These are phyloP conservation scores for Solanum chmielewskii DNA, from an alignment of 257 asterid species.

Conservation along the genomic window DNA sequence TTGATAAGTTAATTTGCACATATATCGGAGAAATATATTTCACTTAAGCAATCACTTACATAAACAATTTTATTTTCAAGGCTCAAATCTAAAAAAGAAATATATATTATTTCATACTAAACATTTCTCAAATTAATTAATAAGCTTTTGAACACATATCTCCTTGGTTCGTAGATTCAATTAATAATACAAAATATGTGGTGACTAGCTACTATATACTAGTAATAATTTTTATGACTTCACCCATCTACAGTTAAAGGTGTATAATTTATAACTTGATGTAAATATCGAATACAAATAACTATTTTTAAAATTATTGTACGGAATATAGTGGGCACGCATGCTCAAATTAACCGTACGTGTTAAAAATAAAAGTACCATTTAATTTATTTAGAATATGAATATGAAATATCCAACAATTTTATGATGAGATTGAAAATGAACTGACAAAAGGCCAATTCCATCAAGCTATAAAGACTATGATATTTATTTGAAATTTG, in stretches of 20 bases:
- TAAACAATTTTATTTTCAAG: not conserved
- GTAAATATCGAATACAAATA: too few relatives aligned
- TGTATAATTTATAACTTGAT: too few relatives aligned
- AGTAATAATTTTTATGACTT: not conserved
- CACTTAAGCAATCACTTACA: not conserved
- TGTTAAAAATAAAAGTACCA: not conserved
- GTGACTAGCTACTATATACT: not conserved
- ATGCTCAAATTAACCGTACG: not conserved
- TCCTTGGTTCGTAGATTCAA: not conserved
- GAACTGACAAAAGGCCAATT: not conserved
- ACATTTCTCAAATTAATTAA: not conserved
- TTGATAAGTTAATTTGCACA: too few relatives aligned
- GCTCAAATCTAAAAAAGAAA: fast-evolving
- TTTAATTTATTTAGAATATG: not conserved
- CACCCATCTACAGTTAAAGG: too few relatives aligned
- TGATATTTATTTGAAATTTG: not conserved
- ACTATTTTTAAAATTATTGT: too few relatives aligned
- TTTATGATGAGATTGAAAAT: not conserved
- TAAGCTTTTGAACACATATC: not conserved
- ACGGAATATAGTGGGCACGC: not conserved
- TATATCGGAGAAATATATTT: not conserved
- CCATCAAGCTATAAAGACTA: not conserved
- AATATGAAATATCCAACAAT: not conserved
- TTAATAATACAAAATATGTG: not conserved
- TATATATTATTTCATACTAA: not conserved